Base-by-base conservation (phyloP, 805 yeast species). In the Maudiozyma turicensis region DNA sequence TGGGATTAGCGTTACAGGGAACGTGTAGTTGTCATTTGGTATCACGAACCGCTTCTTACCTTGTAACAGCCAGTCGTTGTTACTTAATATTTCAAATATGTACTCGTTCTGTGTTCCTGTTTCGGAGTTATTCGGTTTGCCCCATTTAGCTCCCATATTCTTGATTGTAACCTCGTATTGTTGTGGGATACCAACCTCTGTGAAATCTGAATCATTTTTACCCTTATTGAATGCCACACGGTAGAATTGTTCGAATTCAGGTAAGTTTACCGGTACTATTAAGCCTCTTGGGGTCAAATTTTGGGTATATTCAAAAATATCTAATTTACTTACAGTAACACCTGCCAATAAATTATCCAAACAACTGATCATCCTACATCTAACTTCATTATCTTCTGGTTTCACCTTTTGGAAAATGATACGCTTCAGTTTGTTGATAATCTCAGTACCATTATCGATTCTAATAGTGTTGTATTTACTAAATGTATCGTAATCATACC, bases 21-120 rank as follows among this genome's bases (percentile, higher is more conserved):
- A 54, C 46, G 55, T 51, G 8, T 64, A 69, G 5, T 74, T 64
- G 2, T 69, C 60, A 3, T 34, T 3, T 5, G 51, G 42, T 52
- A 88, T 76, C 9, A 70, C 61, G 43, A 79, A 78, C 49, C 71
- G 72, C 51, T 79, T 80, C 52, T 76, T 72, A 0, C 98, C 98
- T 6, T 87, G 80, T 5, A 89, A 68, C 3, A 88, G 61, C 98
- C 98, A 91, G 47, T 88, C 96, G 31, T 72, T 72, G 31, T 73
- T 76, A 30, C 75, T 73, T 14, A 67, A 63, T 0, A 85, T 58
- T 14, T 75, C 76, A 38, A 80, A 67, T 46, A 71, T 71, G 56
- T 76, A 78, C 32, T 34, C 39, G 6, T 32, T 28, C 3, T 33
- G 20, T 11, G 30, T 13, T 6, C 13, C 32, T 4, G 15, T 32